Evolutionary conservation across 306 rosid genomes (phyloP).

Genomic region (Leucaena leucocephala): DNA sequence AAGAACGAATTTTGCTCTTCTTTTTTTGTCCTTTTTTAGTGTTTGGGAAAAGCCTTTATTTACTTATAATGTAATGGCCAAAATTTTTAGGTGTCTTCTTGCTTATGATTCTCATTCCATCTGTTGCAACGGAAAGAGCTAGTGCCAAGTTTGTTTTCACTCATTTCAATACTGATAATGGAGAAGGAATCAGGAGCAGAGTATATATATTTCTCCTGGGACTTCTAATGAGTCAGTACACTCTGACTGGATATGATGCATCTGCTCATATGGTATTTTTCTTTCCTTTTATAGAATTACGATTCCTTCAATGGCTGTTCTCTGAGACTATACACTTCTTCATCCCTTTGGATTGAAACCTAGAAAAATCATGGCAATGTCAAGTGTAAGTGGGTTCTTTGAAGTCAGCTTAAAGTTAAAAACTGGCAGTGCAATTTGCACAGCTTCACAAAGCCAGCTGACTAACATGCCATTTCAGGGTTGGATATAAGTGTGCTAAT

Average conservation of each 20-base stretch:
- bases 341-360: neutral
- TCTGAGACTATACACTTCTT: neutral
- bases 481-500: neutral
- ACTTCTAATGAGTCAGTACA: slow-evolving; percentile 90
- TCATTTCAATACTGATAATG: slow-evolving; percentile 81
- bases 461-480: neutral
- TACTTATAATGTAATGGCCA: slow-evolving; percentile 22
- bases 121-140: slow-evolving; percentile 78
- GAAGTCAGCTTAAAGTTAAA: neutral
- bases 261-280: slow-evolving; percentile 88
- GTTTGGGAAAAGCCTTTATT: slow-evolving; percentile 18
- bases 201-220: slow-evolving; percentile 84
- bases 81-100: slow-evolving; percentile 73
- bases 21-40: slow-evolving; percentile 8
- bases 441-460: neutral
- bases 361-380: slow-evolving; percentile 1
- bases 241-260: slow-evolving; percentile 88
- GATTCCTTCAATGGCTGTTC: slow-evolving; percentile 29
- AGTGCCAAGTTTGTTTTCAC: slow-evolving; percentile 86
- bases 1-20: slow-evolving; percentile 12
- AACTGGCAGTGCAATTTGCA: neutral
- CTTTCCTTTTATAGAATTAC: slow-evolving; percentile 19
- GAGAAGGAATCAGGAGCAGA: slow-evolving; percentile 65
- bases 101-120: slow-evolving; percentile 80
- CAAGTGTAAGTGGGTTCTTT: slow-evolving; percentile 16